These are phyloP conservation scores for Pilaira anomala DNA, from an alignment of 192 early-diverging fungal species.

Conservation along the genomic window DNA sequence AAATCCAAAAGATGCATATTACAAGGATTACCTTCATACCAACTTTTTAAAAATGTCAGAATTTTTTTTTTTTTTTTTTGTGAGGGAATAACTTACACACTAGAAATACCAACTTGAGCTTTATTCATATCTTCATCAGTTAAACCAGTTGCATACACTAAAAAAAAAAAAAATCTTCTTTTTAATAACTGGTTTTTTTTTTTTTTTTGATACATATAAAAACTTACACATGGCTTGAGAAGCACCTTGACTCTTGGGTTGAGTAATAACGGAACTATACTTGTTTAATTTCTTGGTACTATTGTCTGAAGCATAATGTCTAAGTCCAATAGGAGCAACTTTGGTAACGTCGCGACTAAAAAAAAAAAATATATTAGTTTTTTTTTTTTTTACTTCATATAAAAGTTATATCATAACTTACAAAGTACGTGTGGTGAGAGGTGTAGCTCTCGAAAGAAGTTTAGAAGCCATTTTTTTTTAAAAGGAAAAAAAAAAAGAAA, in stretches of 20 bases:
- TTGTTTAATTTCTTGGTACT: slow-evolving; percentile 68
- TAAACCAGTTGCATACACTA: slow-evolving; percentile 94
- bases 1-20: slow-evolving; percentile 98
- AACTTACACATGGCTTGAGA: slow-evolving; percentile 94
- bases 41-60: slow-evolving; percentile 38
- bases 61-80: not conserved
- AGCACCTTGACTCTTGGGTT: slow-evolving; percentile 92
- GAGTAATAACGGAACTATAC: slow-evolving; percentile 84
- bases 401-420: slow-evolving; percentile 2
- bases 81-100: slow-evolving; percentile 61
- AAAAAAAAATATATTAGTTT: not conserved
- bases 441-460: slow-evolving; percentile 17
- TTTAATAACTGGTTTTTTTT: not conserved
- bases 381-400: not conserved
- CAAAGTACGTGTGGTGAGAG: slow-evolving; percentile 14
- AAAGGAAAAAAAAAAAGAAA: not conserved
- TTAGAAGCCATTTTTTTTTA: slow-evolving; percentile 21
- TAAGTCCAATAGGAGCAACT: slow-evolving; percentile 11
- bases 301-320: slow-evolving; percentile 33
- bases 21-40: slow-evolving; percentile 99
- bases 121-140: slow-evolving; percentile 75
- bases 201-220: not conserved
- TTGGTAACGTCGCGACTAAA: slow-evolving; percentile 6
- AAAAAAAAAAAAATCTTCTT: not conserved
- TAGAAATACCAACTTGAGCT: slow-evolving; percentile 94